Conservation (phyloP, 805 yeast genomes). For the Candida anglica region DNA sequence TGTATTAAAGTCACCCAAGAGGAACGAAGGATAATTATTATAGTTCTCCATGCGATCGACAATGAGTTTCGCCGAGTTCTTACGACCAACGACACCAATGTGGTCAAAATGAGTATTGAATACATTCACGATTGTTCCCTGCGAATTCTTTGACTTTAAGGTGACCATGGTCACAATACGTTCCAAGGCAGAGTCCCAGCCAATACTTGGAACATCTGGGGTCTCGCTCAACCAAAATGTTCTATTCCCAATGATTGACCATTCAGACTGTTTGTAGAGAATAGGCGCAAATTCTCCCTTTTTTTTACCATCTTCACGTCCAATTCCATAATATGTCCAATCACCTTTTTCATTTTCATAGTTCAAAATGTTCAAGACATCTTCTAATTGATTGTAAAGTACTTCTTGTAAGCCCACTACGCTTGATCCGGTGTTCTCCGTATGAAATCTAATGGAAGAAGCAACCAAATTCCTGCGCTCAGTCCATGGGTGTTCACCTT, state of each 20-base stretch:
- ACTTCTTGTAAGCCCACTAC: slow-evolving; percentile 41
- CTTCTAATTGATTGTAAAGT: slow-evolving; percentile 30
- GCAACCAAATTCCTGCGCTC: slow-evolving; percentile 34
- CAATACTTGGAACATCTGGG: slow-evolving; percentile 32
- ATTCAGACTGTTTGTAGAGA: slow-evolving; percentile 25
- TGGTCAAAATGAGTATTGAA: slow-evolving; percentile 44
- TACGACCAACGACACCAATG: slow-evolving; percentile 32
- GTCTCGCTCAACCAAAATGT: slow-evolving; percentile 42
- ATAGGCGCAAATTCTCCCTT: slow-evolving; percentile 36
- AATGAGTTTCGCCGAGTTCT: slow-evolving; percentile 30
- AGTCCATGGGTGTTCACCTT: slow-evolving; percentile 45
- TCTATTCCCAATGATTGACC: slow-evolving; percentile 23
- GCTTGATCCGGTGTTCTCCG: slow-evolving; percentile 18
- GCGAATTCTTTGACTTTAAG: slow-evolving; percentile 25
- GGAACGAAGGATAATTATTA: slow-evolving; percentile 30
- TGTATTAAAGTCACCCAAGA: slow-evolving; percentile 42
- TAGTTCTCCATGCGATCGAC: slow-evolving; percentile 28
- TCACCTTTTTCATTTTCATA: slow-evolving; percentile 13
- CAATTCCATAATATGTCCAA: slow-evolving; percentile 37
- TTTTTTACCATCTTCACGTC: slow-evolving; percentile 26
- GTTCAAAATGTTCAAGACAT: slow-evolving; percentile 24
- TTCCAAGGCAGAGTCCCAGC: slow-evolving; percentile 43
- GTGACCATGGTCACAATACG: slow-evolving; percentile 38
- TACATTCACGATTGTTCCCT: slow-evolving; percentile 23
- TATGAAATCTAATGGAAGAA: slow-evolving; percentile 38